Evolutionary conservation across 2,329 filamentous ascomycete species (phyloP).

Genomic region (Plectosphaerella plurivora): DNA sequence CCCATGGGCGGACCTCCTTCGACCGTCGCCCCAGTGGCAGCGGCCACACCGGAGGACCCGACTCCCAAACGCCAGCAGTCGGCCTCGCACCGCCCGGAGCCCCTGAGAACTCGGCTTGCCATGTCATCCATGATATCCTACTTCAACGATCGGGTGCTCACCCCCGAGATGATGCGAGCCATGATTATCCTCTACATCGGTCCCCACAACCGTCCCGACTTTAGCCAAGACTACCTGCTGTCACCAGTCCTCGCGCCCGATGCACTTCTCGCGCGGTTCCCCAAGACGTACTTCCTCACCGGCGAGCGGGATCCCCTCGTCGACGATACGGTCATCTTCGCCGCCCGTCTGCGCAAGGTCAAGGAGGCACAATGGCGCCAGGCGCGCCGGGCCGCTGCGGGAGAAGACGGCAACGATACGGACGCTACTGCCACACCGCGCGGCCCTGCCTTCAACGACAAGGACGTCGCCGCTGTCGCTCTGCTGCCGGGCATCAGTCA

Average conservation of each 20-base stretch:
- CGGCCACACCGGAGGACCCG: constrained; percentile 34
- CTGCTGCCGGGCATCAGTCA: constrained; percentile 88
- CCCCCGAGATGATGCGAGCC: constrained; percentile 96
- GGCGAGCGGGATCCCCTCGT: constrained; percentile 94
- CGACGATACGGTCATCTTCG: constrained; percentile 95
- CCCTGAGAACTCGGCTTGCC: constrained; percentile 78
- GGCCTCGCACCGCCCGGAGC: constrained; percentile 48
- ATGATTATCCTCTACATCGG: constrained; percentile 99
- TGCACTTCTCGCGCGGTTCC: constrained; percentile 75
- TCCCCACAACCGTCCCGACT: constrained; percentile 88
- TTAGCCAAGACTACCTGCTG: constrained; percentile 83
- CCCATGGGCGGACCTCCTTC: constrained; percentile 7
- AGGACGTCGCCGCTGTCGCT: constrained; percentile 74
- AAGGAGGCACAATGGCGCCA: constrained; percentile 51
- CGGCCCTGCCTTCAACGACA: constrained; percentile 55
- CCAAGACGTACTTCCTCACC: constrained; percentile 90
- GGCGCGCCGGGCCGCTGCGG: constrained; percentile 32
- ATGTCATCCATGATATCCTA: constrained; percentile 98
- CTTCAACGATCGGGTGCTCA: constrained; percentile 91
- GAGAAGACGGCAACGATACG: constrained; percentile 28
- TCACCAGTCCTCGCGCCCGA: constrained; percentile 89
- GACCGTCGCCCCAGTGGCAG: constrained; percentile 1
- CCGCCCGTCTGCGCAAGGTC: constrained; percentile 78
- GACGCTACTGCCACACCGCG: constrained; percentile 42
- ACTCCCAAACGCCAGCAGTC: constrained; percentile 31